phyloP scores from a whole-genome alignment of 495 filamentous ascomycete species.

The Parathielavia appendiculata region DNA sequence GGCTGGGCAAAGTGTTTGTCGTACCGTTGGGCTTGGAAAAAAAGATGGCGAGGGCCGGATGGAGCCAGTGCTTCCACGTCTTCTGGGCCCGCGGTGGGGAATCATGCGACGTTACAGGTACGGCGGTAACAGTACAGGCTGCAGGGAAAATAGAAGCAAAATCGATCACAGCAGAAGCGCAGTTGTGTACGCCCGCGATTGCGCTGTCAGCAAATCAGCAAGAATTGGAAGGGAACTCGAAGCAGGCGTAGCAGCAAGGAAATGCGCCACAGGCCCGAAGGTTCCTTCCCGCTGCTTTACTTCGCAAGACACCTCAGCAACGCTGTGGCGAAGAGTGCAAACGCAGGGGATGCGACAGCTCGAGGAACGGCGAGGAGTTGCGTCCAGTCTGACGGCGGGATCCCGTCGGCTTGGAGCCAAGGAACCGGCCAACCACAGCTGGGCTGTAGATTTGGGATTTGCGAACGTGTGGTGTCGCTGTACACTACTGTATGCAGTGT shows the following conservation, averaged over 20 bases:
- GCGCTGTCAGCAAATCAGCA: too few relatives aligned
- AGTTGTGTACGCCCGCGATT: background rate
- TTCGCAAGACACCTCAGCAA: constrained; percentile 23
- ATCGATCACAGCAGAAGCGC: constrained; percentile 15
- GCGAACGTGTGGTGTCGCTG: constrained; percentile 18
- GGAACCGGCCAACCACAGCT: constrained; percentile 9
- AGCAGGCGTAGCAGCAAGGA: too few relatives aligned
- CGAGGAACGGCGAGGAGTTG: constrained; percentile 5
- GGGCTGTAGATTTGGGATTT: background rate
- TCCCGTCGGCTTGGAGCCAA: constrained; percentile 12
- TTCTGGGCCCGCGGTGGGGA: constrained; percentile 26
- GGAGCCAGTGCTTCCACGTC: constrained; percentile 17
- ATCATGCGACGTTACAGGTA: constrained; percentile 25
- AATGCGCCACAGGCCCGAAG: background rate
- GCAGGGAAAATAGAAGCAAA: constrained; percentile 21
- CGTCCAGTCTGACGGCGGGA: constrained; percentile 6
- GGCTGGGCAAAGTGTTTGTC: constrained; percentile 6
- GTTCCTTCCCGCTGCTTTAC: constrained; percentile 3
- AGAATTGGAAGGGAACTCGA: too few relatives aligned
- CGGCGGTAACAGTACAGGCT: background rate
- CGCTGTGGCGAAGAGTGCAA: constrained; percentile 23
- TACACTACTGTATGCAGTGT: constrained; percentile 8
- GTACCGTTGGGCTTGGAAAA: constrained; percentile 17
- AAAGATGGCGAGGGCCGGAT: constrained; percentile 6
- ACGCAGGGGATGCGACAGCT: constrained; percentile 8